These are phyloP conservation scores for Pseudocercospora vitis DNA, from an alignment of 2,329 filamentous ascomycete genomes.

Conservation along the genomic window DNA sequence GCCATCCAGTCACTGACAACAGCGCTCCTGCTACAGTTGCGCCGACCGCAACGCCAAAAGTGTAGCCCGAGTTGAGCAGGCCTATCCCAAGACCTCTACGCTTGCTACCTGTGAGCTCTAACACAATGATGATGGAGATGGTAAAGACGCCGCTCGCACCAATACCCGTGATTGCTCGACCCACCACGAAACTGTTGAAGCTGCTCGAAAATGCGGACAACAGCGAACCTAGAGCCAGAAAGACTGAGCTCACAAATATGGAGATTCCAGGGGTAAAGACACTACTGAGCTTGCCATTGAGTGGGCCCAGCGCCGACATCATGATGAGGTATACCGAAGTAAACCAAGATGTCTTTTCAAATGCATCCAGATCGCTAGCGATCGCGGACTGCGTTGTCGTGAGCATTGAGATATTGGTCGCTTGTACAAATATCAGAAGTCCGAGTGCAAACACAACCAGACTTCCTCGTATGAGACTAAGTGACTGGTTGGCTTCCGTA, in stretches of 20 bases:
- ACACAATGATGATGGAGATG: constrained; percentile 70
- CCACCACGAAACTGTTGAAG: constrained; percentile 65
- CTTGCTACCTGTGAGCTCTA: constrained; percentile 69
- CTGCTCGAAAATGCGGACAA: constrained; percentile 62
- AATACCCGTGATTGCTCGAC: constrained; percentile 66
- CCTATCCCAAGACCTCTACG: constrained; percentile 72
- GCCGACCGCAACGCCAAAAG: constrained; percentile 68
- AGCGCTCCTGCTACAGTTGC: constrained; percentile 69
- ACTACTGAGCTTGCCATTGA: constrained; percentile 70
- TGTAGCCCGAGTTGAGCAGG: constrained; percentile 70
- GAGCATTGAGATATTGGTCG: constrained; percentile 75
- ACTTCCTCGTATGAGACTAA: constrained; percentile 23
- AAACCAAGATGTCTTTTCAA: constrained; percentile 75
- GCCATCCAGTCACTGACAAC: constrained; percentile 66
- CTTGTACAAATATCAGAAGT: constrained; percentile 41
- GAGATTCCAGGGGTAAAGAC: constrained; percentile 70
- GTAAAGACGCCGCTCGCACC: constrained; percentile 73
- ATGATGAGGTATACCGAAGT: constrained; percentile 73
- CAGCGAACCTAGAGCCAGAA: constrained; percentile 62
- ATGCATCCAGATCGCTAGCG: constrained; percentile 71
- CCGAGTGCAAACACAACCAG: constrained; percentile 31
- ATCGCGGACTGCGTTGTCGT: constrained; percentile 78
- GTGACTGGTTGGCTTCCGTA: constrained; percentile 29
- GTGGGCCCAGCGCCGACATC: constrained; percentile 61
- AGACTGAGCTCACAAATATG: constrained; percentile 60